phyloP scores from a whole-genome alignment of 345 rosid species.

The Linum lewisii region DNA sequence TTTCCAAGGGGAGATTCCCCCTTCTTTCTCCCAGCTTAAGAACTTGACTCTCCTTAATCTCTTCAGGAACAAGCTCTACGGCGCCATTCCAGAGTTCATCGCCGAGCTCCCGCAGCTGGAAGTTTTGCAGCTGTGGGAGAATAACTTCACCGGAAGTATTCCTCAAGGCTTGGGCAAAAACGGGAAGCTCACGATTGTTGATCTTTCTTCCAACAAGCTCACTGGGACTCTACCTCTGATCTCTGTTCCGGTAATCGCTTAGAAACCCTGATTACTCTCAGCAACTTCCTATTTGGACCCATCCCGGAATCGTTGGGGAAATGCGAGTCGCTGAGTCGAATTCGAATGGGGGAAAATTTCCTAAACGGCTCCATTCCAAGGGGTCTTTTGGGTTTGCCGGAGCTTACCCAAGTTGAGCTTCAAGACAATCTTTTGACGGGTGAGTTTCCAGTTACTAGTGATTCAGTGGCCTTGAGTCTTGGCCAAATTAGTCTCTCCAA shows the following conservation, averaged over 20 bases:
- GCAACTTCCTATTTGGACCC: slow-evolving; percentile 66
- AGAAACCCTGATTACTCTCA: slow-evolving; percentile 60
- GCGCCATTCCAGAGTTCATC: slow-evolving; percentile 68
- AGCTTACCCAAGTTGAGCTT: slow-evolving; percentile 66
- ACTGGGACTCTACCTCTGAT: slow-evolving; percentile 64
- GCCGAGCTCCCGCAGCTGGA: slow-evolving; percentile 65
- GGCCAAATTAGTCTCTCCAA: slow-evolving; percentile 76
- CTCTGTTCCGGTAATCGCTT: slow-evolving; percentile 63
- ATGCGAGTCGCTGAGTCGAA: slow-evolving; percentile 59
- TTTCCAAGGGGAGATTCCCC: slow-evolving; percentile 69
- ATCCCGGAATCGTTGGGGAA: slow-evolving; percentile 67
- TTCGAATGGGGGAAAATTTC: slow-evolving; percentile 84
- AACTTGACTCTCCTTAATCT: slow-evolving; percentile 68
- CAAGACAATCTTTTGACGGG: slow-evolving; percentile 62
- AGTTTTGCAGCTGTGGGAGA: slow-evolving; percentile 88
- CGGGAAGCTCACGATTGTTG: slow-evolving; percentile 44
- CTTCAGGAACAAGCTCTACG: slow-evolving; percentile 74
- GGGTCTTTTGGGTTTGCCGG: slow-evolving; percentile 65
- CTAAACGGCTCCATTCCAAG: slow-evolving; percentile 77
- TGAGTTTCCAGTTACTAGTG: slow-evolving; percentile 40
- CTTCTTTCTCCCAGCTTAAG: slow-evolving; percentile 40
- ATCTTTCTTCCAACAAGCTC: slow-evolving; percentile 75
- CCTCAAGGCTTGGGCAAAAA: slow-evolving; percentile 57
- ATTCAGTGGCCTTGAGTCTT: slow-evolving; percentile 36
- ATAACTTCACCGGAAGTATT: slow-evolving; percentile 71